Conservation (phyloP, 2,329 filamentous ascomycete species). For the Trichoderma gracile region DNA sequence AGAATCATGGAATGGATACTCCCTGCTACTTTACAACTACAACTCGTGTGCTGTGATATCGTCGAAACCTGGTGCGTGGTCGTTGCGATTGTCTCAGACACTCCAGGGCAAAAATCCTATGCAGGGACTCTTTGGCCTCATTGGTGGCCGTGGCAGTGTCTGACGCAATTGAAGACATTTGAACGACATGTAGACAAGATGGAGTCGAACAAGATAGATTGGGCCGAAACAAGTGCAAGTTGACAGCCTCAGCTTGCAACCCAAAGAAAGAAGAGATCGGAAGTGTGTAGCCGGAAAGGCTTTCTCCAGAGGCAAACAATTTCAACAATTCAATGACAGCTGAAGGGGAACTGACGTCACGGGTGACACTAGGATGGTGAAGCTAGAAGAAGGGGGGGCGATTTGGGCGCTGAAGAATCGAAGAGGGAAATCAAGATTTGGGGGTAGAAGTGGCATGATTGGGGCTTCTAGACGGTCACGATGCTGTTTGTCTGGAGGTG, state of each 20-base stretch:
- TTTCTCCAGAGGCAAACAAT: background rate
- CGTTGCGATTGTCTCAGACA: background rate
- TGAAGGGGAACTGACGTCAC: constrained; percentile 7
- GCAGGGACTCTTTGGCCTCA: constrained; percentile 10
- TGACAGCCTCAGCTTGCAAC: background rate
- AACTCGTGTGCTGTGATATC: background rate
- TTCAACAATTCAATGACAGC: background rate
- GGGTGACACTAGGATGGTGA: background rate
- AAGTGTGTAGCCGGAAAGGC: constrained; percentile 1
- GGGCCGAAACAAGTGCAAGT: background rate
- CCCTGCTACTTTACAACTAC: background rate
- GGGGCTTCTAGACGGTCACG: too few relatives aligned
- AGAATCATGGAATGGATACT: background rate
- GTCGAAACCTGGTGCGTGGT: background rate
- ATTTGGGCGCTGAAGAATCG: background rate
- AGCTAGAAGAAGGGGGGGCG: constrained; percentile 3
- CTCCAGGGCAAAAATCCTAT: constrained; percentile 3
- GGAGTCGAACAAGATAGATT: background rate
- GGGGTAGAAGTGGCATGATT: too few relatives aligned
- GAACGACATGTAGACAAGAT: background rate
- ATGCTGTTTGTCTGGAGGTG: background rate
- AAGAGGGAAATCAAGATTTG: constrained; percentile 14
- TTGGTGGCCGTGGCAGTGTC: background rate
- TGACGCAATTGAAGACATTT: constrained; percentile 15
- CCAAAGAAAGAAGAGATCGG: too few relatives aligned